A percentile compares a stretch with the other conserved stretches of the same genome.
Evolutionary conservation across 106 monocot genomes (phyloP).

Genomic region (Iris macrosiphon): DNA sequence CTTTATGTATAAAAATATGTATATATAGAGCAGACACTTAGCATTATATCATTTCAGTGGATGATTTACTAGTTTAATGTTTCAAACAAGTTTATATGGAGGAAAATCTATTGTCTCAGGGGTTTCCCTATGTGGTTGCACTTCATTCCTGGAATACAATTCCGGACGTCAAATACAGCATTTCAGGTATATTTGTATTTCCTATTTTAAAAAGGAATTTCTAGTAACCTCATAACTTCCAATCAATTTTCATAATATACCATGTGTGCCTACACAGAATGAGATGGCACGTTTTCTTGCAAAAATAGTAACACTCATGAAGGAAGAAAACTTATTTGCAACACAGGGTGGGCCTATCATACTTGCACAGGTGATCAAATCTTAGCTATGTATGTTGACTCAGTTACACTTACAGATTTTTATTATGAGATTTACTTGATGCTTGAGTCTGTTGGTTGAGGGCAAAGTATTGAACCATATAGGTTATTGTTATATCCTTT

Average conservation of each 20-base stretch:
- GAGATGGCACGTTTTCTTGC: constrained; percentile 46
- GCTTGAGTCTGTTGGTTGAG: too few species aligned
- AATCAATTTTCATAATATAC: too few species aligned
- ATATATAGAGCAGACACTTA: background rate
- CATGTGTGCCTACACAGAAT: constrained; percentile 8
- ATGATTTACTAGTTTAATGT: background rate
- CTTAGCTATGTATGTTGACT: background rate
- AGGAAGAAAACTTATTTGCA: constrained; percentile 24
- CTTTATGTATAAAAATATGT: background rate
- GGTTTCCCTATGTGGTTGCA: constrained; percentile 52
- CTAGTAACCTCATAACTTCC: too few species aligned
- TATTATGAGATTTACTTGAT: too few species aligned
- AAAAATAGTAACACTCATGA: constrained; percentile 40
- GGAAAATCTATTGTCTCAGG: constrained; percentile 14
- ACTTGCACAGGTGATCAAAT: constrained; percentile 35
- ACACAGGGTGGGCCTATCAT: constrained; percentile 61
- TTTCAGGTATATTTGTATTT: constrained; percentile 16
- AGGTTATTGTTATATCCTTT: too few species aligned
- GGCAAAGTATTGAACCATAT: too few species aligned
- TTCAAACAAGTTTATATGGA: background rate
- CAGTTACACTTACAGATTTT: too few species aligned
- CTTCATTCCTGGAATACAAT: constrained; percentile 28
- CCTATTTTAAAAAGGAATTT: background rate
- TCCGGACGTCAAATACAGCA: constrained; percentile 20
- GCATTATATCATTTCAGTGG: background rate